A percentile compares a stretch with the other conserved stretches of the same genome.
Evolutionary conservation across 768 basidiomycete species (phyloP).

Genomic region (Xerocomellus intermedius): DNA sequence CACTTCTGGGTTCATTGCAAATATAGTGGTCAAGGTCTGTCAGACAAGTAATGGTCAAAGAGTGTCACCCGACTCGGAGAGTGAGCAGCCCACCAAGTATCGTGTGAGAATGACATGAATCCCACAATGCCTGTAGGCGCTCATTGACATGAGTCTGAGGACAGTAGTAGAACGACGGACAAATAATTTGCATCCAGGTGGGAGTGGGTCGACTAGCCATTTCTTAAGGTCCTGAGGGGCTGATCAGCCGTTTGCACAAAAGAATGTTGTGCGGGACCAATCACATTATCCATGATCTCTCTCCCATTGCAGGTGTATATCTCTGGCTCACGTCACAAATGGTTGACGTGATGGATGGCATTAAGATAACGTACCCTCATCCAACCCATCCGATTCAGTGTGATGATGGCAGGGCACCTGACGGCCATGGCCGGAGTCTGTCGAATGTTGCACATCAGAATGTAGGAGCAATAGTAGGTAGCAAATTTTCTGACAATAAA

Average conservation of each 20-base stretch:
- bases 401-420: constrained; percentile 44
- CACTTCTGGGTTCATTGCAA: constrained; percentile 22
- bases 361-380: constrained; percentile 42
- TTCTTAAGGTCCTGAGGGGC: constrained; percentile 20
- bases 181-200: constrained; percentile 28
- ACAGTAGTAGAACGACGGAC: constrained; percentile 13
- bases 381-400: constrained; percentile 50
- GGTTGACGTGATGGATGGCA: not conserved
- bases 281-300: constrained; percentile 26
- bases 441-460: not conserved
- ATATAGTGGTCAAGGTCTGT: constrained; percentile 28
- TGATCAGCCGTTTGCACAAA: constrained; percentile 33
- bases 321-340: constrained; percentile 4
- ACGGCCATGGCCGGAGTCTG: constrained; percentile 51
- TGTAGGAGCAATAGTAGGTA: no score
- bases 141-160: not conserved
- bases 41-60: not conserved
- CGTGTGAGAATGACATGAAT: constrained; percentile 31
- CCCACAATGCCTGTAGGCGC: constrained; percentile 24
- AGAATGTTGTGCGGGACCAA: constrained; percentile 21
- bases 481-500: constrained; percentile 45
- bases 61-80: not conserved
- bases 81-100: constrained; percentile 22
- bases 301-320: constrained; percentile 10
- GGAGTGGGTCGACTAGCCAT: constrained; percentile 25